Base-by-base conservation (phyloP, 257 asterid species). In the Echium plantagineum region DNA sequence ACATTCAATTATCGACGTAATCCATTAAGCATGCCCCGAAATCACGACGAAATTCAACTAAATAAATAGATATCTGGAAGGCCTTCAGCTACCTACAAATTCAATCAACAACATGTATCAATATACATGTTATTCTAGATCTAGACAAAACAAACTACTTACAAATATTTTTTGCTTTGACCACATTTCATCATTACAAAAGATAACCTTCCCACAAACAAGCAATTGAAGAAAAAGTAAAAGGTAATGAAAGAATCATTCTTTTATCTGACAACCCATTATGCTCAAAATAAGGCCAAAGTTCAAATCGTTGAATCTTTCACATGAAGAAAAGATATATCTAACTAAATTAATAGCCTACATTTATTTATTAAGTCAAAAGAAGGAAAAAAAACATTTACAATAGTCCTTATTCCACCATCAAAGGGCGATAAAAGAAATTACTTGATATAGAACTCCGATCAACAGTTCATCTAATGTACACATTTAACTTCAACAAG, bases 231-330 rank as follows among this genome's bases (percentile, higher is more conserved):
- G 26, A 24, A 24, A 24, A 24, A 24, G 26, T 58, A 81, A 46
- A 74, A 72, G 72, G 61, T 64, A 22, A 64, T 68, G 56, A 63
- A 75, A 75, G 79, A 83, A 83, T 83, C 80, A 82, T 72, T 73
- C 78, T 75, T 74, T 63, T 64, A 77, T 78, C 67, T 59, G 69
- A 66, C 72, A 69, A 71, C 70, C 55, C 73, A 75, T 65, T 66
- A 74, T 19, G 21, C 1, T 5, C 57, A 53, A 18, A 18, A 10
- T 18, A 53, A 18, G 5, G 26, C 21, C 24, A 68, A 63, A 66
- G 63, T 70, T 80, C 66, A 68, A 68, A 69, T 53, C 60, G 65
- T 48, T 60, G 38, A 62, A 74, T 64, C 66, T 20, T 58, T 61
- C 56, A 49, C 57, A 67, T 7, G 26, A 53, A n/a, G 1, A 24